These are phyloP conservation scores for Pyracantha coccinea DNA, from an alignment of 331 rosid genomes.

Conservation along the genomic window DNA sequence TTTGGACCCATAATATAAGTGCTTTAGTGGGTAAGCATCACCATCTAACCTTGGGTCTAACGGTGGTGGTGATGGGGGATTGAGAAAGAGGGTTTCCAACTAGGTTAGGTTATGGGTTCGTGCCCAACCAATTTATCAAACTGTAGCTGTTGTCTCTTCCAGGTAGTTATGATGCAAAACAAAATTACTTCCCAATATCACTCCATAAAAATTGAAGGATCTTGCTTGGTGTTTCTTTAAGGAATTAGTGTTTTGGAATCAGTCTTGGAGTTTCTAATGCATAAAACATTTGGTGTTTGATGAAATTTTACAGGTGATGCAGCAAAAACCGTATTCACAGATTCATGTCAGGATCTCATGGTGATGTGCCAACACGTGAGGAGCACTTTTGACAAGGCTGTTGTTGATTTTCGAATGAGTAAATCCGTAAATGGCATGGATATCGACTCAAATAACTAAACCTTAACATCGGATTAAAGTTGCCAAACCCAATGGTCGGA, in stretches of 20 bases:
- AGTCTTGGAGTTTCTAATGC: background rate
- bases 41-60: background rate
- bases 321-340: conserved; percentile 58
- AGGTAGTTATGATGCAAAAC: background rate
- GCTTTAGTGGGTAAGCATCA: background rate
- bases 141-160: background rate
- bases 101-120: background rate
- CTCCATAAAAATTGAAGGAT: background rate
- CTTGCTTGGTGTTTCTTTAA: background rate
- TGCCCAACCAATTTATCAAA: background rate
- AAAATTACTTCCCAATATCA: background rate
- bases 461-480: background rate
- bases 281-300: background rate
- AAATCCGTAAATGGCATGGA: conserved; percentile 28
- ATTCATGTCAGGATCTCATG: conserved; percentile 76
- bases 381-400: conserved; percentile 54
- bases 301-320: conserved; percentile 52
- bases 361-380: conserved; percentile 64
- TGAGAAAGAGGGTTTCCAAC: background rate
- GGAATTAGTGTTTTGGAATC: background rate
- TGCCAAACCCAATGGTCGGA: too few relatives aligned
- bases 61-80: background rate
- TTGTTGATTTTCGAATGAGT: conserved; percentile 42
- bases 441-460: conserved; percentile 1
- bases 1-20: background rate